Conservation (phyloP, 768 basidiomycete genomes). For the Auricularia sp. region DNA sequence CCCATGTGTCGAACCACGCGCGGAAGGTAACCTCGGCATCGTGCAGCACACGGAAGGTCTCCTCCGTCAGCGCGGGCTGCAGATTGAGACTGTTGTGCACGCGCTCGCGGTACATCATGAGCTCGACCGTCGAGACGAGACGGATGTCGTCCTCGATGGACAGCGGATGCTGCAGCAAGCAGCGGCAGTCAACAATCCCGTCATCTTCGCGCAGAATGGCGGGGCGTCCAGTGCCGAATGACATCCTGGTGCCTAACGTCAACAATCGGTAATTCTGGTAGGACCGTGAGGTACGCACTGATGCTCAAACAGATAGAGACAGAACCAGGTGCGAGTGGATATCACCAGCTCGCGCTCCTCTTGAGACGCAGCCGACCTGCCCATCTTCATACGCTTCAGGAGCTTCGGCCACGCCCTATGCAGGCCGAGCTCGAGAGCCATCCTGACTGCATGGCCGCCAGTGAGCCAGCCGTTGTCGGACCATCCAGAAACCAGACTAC, state of each 20-base stretch:
- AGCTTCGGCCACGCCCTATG: conserved; percentile 87
- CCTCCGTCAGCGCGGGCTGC: conserved; percentile 56
- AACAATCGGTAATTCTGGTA: conserved; percentile 9
- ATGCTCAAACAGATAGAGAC: conserved; percentile 87
- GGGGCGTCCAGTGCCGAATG: conserved; percentile 89
- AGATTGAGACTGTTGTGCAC: conserved; percentile 77
- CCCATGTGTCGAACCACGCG: conserved; percentile 75
- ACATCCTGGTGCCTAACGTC: conserved; percentile 47
- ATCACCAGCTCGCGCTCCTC: conserved; percentile 72
- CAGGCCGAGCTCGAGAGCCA: conserved; percentile 94
- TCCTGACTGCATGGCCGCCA: conserved; percentile 91
- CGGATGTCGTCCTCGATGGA: conserved; percentile 91
- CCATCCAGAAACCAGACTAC: conserved; percentile 88
- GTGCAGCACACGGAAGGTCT: conserved; percentile 60
- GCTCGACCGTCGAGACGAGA: conserved; percentile 86
- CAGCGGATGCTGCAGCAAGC: conserved; percentile 75
- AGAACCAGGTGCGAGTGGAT: conserved; percentile 84
- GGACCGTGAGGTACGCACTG: conserved; percentile 47
- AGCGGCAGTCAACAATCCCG: conserved; percentile 70
- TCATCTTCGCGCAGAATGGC: conserved; percentile 90
- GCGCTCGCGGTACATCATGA: conserved; percentile 81
- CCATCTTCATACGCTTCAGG: conserved; percentile 63
- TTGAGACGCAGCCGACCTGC: conserved; percentile 43
- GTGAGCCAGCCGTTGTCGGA: conserved; percentile 94
- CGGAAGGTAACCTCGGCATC: conserved; percentile 70